Base-by-base conservation (phyloP, 2,329 filamentous ascomycete genomes). In the Dryadomyces quercivorus region DNA sequence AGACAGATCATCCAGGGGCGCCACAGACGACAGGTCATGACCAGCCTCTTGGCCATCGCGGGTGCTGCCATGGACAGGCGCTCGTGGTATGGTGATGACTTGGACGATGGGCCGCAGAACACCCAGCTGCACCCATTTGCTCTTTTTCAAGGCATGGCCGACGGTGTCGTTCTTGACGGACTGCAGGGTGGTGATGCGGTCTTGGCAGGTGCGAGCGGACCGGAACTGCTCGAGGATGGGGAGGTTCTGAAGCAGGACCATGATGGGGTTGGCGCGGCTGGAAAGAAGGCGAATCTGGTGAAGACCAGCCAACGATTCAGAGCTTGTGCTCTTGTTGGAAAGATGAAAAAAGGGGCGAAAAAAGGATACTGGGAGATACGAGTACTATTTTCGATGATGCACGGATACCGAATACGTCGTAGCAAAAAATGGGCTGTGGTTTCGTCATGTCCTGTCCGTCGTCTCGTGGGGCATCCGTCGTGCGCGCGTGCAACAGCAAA, bases 101-200 rank as follows among this genome's bases (percentile, higher is more conserved):
- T 65, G 70, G 63, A 74, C 75, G 54, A 76, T 72, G 38, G 78
- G 76, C 53, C 80, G 76, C 49, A 93, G 69, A 31, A 88, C 74
- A 18, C 91, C 91, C 54, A 80, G 72, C 56, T 74, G 75, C 44
- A 96, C 76, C 74, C 85, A 91, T 55, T 81, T 70, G 69, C 92
- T 85, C 70, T 98, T 98, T 67, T 85, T 84, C 67, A 92, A 84
- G 38, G 86, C 78, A 68, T 97, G 89, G 22, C 93, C 93, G 57
- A 95, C 82, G 50, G 95, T 78, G 59, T 93, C 86, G 68, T 95
- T 93, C 73, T 95, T 97, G 34, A 98, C 72, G 45, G 76, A 74
- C 60, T 84, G 81, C 47, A 96, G 75, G 51, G 83, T 79, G 26
- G 75, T 71, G 44, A 79, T 71, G 61, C 79, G 78, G 59, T 83